Evolutionary conservation across 192 early-diverging fungal species (phyloP), one percentile per base, ranked within the genome.

Genomic region (Coemansia sp.): DNA sequence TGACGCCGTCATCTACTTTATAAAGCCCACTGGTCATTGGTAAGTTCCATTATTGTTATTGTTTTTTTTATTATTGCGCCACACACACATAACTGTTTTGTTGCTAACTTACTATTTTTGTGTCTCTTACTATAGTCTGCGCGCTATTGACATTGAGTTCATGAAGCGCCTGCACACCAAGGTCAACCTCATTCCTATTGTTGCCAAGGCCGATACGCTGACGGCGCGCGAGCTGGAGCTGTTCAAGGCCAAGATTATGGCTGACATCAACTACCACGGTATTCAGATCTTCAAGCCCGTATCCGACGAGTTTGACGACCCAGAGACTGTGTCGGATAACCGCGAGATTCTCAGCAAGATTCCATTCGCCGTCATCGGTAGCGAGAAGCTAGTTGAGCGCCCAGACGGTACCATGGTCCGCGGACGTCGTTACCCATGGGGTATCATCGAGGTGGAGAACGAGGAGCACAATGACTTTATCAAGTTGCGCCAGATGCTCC

Each of bases 401-500:
- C 69, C 82, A 15, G 93, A 92, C 75, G 95, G 96, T 16, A 90
- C 93, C 40, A 80, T 76, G 24, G 95, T 98, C 15, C 90, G 95
- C 40, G 97, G 95, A 24, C 88, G 97, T 41, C 82, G 89, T 62
- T 96, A 96, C 70, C 93, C 94, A 30, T 98, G 93, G 92, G 96
- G 96, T 55, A 84, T 95, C 22, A 92, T 99, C 76, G 94, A 99
- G 84, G 97, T 99, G 35, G 97, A 99, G 71, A 94, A 96, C 77
- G 92, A 94, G 81, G 87, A 89, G 11, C 97, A 98, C 85, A 95
- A 92, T 84, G 97, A 98, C 65, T 99, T 99, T 80, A 88, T 94
- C 67, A 93, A 95, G 69, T 86, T 99, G 59, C 88, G 97, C 65
- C 93, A 99, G 83, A 91, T 94, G 90, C 74, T 94, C 7, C 85